These are phyloP conservation scores for Epichloe aotearoae DNA, from an alignment of 2,329 filamentous ascomycete species.

Conservation along the genomic window DNA sequence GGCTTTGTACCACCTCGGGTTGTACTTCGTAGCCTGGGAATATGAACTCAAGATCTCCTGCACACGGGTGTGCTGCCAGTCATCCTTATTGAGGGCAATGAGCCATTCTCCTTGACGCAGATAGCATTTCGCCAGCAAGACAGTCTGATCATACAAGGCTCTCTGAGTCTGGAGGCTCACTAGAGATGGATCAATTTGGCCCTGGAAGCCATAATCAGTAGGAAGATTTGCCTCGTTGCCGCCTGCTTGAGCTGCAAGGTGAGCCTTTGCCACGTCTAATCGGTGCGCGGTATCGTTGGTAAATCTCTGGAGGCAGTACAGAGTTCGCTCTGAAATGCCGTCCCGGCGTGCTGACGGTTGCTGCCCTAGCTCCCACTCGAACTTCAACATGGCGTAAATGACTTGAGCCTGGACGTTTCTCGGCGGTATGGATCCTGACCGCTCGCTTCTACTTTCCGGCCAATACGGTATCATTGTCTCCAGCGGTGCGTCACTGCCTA, in stretches of 20 bases:
- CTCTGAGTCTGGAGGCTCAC: conserved; percentile 38
- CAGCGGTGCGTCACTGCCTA: conserved; percentile 54
- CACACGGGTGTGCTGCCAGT: conserved; percentile 79
- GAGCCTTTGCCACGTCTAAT: conserved; percentile 39
- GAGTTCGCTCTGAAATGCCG: conserved; percentile 38
- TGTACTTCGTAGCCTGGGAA: conserved; percentile 81
- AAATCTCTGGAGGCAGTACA: conserved; percentile 47
- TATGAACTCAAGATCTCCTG: conserved; percentile 87
- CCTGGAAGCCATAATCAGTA: conserved; percentile 37
- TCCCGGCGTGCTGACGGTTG: conserved; percentile 30
- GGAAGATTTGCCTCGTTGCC: conserved; percentile 29
- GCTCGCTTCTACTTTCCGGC: conserved; percentile 25
- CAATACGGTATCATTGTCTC: conserved; percentile 49
- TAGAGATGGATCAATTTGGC: conserved; percentile 29
- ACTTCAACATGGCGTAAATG: conserved; percentile 94
- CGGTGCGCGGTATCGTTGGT: conserved; percentile 44
- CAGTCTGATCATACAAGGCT: conserved; percentile 44
- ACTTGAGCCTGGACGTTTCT: conserved; percentile 58
- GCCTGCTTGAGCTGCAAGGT: conserved; percentile 32
- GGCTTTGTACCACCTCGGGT: conserved; percentile 94
- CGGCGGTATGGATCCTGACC: conserved; percentile 11
- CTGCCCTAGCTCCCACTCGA: conserved; percentile 80
- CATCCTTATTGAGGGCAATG: conserved; percentile 67
- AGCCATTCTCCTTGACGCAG: conserved; percentile 96
- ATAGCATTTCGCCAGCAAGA: conserved; percentile 86